phyloP scores from a whole-genome alignment of 345 rosid species.

The Theobroma cacao region DNA sequence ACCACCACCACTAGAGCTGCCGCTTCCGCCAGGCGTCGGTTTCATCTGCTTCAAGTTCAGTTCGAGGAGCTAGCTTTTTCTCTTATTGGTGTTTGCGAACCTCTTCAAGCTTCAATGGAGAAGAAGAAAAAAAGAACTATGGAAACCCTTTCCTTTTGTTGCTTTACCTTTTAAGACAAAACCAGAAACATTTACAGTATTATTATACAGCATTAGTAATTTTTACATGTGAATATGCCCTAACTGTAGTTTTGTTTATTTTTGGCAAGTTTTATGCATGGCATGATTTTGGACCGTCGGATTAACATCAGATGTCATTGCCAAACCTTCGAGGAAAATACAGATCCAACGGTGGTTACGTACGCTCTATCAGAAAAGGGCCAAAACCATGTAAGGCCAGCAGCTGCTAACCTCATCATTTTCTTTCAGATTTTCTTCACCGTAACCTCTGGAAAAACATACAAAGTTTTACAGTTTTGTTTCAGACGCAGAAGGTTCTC shows the following conservation, averaged over 20 bases:
- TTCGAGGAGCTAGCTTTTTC: neutral
- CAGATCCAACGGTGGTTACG: neutral
- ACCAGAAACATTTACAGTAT: neutral
- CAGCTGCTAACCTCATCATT: neutral
- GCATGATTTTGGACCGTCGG: neutral
- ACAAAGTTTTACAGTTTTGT: neutral
- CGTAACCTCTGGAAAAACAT: neutral
- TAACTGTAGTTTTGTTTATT: neutral
- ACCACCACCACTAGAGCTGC: slow-evolving; percentile 34
- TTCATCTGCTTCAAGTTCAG: slow-evolving; percentile 47
- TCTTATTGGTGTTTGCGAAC: neutral
- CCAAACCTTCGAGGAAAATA: neutral
- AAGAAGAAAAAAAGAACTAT: neutral
- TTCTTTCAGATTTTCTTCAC: slow-evolving; percentile 1
- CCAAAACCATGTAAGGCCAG: slow-evolving; percentile 6
- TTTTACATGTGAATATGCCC: neutral
- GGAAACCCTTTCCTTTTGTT: neutral
- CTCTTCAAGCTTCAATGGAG: neutral
- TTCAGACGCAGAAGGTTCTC: neutral
- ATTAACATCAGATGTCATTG: neutral
- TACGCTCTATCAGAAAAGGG: neutral
- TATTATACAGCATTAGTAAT: no score
- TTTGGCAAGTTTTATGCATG: neutral
- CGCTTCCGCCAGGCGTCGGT: slow-evolving; percentile 44
- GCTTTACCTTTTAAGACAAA: neutral